Evolutionary conservation across 179 eudicot species (phyloP).

Genomic region (Beta corolliflora): DNA sequence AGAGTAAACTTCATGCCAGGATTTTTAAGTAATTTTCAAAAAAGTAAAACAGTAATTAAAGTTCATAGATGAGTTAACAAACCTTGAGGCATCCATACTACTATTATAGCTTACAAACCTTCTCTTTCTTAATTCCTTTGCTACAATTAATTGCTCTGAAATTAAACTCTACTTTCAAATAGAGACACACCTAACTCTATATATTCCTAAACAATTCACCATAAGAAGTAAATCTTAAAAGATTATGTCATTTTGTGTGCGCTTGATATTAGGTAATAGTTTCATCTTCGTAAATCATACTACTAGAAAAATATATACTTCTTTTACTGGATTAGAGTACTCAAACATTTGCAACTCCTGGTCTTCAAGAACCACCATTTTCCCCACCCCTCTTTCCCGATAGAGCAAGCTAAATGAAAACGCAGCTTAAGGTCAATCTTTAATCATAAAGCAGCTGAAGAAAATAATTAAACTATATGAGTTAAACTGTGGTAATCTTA

Average conservation of each 20-base stretch:
- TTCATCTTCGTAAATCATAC: too few relatives aligned
- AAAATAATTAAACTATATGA: not conserved
- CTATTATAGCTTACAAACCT: slow-evolving; percentile 7
- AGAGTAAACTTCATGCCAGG: not conserved
- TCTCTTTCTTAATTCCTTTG: not conserved
- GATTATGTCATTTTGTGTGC: too few relatives aligned
- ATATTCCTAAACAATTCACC: too few relatives aligned
- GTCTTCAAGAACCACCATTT: not conserved
- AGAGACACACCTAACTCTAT: not conserved
- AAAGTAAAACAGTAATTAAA: not conserved
- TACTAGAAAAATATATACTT: not conserved
- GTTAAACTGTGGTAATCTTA: not conserved
- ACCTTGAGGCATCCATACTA: slow-evolving; percentile 99
- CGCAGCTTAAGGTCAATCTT: not conserved
- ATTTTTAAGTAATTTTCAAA: not conserved
- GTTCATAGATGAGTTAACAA: slow-evolving; percentile 15
- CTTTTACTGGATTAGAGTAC: not conserved
- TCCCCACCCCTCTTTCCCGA: not conserved
- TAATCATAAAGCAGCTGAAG: not conserved
- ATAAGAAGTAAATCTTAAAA: not conserved
- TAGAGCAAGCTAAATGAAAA: slow-evolving; percentile 2
- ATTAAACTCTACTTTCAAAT: not conserved
- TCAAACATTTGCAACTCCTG: not conserved
- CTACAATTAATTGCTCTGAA: not conserved
- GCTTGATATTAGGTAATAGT: not conserved